Conservation (phyloP, 2,329 filamentous ascomycete species). For the Xylaria polymorpha region DNA sequence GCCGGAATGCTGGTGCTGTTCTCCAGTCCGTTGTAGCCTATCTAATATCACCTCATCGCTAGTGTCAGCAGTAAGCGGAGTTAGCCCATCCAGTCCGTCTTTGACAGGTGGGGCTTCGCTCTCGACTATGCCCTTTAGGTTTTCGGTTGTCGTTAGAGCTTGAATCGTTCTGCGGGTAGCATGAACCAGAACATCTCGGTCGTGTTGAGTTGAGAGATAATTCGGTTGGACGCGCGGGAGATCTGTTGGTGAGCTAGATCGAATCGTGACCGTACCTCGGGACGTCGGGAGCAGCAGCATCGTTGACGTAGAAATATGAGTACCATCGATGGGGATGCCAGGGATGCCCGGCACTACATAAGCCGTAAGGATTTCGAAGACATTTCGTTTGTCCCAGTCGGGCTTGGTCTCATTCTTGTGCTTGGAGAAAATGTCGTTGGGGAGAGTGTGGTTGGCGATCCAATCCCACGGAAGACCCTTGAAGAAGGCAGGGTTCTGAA, state of each 20-base stretch:
- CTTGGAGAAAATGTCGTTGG: background rate
- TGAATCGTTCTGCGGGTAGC: slow-evolving; percentile 5
- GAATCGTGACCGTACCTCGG: slow-evolving; percentile 9
- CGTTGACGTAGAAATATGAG: slow-evolving; percentile 11
- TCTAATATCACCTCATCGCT: slow-evolving; percentile 11
- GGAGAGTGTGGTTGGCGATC: slow-evolving; percentile 11
- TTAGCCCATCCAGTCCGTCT: slow-evolving; percentile 4
- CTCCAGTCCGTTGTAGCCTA: slow-evolving; percentile 4
- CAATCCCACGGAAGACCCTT: slow-evolving; percentile 17
- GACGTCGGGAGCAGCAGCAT: slow-evolving; percentile 10
- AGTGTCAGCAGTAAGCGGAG: slow-evolving; percentile 2
- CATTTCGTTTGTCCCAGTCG: slow-evolving; percentile 16
- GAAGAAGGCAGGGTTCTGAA: slow-evolving; percentile 18
- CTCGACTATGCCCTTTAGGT: slow-evolving; percentile 7
- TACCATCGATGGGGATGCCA: slow-evolving; percentile 11
- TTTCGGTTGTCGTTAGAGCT: slow-evolving; percentile 4
- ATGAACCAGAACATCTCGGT: slow-evolving; percentile 5
- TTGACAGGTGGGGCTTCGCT: slow-evolving; percentile 16
- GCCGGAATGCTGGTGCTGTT: slow-evolving; percentile 35
- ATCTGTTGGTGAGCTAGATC: slow-evolving; percentile 13
- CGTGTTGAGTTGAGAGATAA: slow-evolving; percentile 10
- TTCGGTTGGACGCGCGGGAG: slow-evolving; percentile 9
- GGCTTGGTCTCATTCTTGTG: slow-evolving; percentile 13
- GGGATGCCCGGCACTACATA: slow-evolving; percentile 16
- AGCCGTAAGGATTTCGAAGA: slow-evolving; percentile 7